phyloP scores from a whole-genome alignment of 192 early-diverging fungal species.

The Coemansia sp. region DNA sequence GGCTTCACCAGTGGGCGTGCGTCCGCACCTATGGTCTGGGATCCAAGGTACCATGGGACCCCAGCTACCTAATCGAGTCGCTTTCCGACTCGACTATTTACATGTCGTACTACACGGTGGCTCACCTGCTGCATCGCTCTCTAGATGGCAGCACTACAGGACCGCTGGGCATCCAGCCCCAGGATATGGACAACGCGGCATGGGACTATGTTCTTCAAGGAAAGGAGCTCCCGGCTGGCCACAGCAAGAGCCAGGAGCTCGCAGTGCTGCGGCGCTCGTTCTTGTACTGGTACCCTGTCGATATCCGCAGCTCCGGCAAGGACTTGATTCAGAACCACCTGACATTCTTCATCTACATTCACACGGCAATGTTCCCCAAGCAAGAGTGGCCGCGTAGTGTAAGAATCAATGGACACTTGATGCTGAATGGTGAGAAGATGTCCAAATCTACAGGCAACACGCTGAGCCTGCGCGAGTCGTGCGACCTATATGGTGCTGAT shows the following conservation, averaged over 20 bases:
- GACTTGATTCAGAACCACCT: slow-evolving; percentile 98
- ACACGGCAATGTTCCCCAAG: slow-evolving; percentile 92
- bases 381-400: slow-evolving; percentile 84
- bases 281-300: slow-evolving; percentile 96
- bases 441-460: slow-evolving; percentile 97
- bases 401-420: slow-evolving; percentile 91
- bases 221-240: slow-evolving; percentile 58
- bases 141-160: slow-evolving; percentile 80
- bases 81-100: slow-evolving; percentile 98
- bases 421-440: slow-evolving; percentile 97
- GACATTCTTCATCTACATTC: slow-evolving; percentile 96
- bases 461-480: slow-evolving; percentile 75
- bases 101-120: slow-evolving; percentile 99
- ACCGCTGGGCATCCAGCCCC: slow-evolving; percentile 69
- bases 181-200: slow-evolving; percentile 87
- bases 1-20: slow-evolving; percentile 98
- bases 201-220: slow-evolving; percentile 90
- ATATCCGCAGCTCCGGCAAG: slow-evolving; percentile 92
- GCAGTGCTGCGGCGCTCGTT: slow-evolving; percentile 84
- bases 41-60: slow-evolving; percentile 91
- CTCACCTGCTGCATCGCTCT: slow-evolving; percentile 82
- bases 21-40: slow-evolving; percentile 93
- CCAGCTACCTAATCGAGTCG: slow-evolving; percentile 89
- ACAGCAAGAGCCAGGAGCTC: slow-evolving; percentile 59
- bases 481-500: slow-evolving; percentile 90